Percentiles rank a stretch among this genome's conserved stretches.
phyloP scores from a whole-genome alignment of 139 green algal genomes.

The Gonium pectorale region DNA sequence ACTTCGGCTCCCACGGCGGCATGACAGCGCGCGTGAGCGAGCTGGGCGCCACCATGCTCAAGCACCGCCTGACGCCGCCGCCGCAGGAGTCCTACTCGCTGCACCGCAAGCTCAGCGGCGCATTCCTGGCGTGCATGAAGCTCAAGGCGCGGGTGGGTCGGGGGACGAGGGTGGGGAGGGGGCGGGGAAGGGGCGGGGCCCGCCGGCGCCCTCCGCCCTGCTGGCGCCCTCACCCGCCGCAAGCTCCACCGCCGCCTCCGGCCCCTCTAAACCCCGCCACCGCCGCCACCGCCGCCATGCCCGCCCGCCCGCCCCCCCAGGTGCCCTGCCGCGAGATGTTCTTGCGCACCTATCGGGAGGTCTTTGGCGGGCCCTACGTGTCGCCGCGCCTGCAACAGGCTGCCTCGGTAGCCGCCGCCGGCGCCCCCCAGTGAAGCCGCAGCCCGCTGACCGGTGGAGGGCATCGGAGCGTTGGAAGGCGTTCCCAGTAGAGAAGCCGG shows the following conservation, averaged over 20 bases:
- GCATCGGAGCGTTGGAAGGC: no score
- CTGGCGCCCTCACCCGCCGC: neutral
- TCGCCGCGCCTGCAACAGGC: neutral
- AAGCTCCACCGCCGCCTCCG: neutral
- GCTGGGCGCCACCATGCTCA: constrained; percentile 90
- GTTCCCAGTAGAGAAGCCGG: no score
- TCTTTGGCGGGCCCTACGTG: constrained; percentile 8
- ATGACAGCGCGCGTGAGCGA: constrained; percentile 76
- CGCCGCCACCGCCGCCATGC: neutral
- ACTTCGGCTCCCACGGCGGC: constrained; percentile 81
- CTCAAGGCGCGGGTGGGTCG: constrained; percentile 75
- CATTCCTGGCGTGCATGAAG: constrained; percentile 98
- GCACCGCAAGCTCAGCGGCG: constrained; percentile 94
- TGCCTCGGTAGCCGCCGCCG: neutral
- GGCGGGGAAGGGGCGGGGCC: neutral
- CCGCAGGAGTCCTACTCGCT: constrained; percentile 96
- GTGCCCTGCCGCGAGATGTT: constrained; percentile 81
- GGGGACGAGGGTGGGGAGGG: neutral
- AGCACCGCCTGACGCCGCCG: constrained; percentile 91
- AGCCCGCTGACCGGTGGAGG: no score
- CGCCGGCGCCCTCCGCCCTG: no score
- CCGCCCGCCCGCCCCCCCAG: constrained; percentile 24
- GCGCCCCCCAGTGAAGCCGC: no score
- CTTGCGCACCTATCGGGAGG: constrained; percentile 51
- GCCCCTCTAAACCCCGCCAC: neutral